phyloP scores from a whole-genome alignment of 75 land plant genomes.

The Sequoiadendron giganteum region DNA sequence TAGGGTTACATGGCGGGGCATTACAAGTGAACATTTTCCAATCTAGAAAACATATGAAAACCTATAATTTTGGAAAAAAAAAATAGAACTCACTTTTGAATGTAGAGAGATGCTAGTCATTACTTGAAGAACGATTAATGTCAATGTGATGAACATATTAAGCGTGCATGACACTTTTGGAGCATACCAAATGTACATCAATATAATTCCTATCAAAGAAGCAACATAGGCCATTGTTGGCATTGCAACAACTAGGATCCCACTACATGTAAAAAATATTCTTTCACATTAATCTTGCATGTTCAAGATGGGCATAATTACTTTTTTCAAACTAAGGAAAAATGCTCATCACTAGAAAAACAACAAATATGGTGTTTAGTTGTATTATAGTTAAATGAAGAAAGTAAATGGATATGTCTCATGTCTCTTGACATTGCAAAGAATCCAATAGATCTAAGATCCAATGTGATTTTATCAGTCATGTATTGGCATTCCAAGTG shows the following conservation, averaged over 20 bases:
- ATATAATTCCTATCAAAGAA: conserved; percentile 57
- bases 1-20: no score
- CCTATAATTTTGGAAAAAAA: neutral
- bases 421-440: neutral
- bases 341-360: neutral
- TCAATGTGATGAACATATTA: conserved; percentile 89
- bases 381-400: neutral
- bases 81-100: conserved; percentile 64
- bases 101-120: conserved; percentile 79
- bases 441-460: neutral
- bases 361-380: neutral
- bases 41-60: neutral
- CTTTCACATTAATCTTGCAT: neutral
- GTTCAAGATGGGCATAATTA: neutral
- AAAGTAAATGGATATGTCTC: neutral
- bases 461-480: neutral
- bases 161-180: conserved; percentile 71
- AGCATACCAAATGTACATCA: conserved; percentile 92
- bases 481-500: neutral
- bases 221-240: conserved; percentile 50
- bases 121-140: conserved; percentile 60
- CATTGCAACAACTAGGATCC: conserved; percentile 44
- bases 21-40: neutral
- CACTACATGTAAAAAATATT: conserved; percentile 48
- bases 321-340: neutral